Base-by-base conservation (phyloP, 257 asterid species). In the Paraleonurus japonicus region DNA sequence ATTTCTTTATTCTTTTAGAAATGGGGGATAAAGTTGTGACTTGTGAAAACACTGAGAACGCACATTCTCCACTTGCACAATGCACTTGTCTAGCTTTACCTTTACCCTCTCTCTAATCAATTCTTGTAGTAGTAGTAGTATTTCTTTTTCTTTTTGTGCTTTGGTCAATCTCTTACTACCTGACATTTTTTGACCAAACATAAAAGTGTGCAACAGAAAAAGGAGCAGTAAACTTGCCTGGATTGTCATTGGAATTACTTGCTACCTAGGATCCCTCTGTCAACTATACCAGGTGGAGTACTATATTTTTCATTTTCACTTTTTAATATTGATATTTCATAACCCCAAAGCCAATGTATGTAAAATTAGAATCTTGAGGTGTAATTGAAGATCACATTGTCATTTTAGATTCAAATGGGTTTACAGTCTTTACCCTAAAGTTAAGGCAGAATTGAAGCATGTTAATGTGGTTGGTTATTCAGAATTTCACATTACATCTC, bases 121-220 rank as follows among this genome's bases (percentile, higher is more conserved):
- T 77, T 77, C 20, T n/a, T n/a, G n/a, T n/a, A n/a, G n/a, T n/a
- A n/a, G n/a, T n/a, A n/a, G n/a, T n/a, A n/a, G n/a, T n/a, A n/a
- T n/a, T n/a, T n/a, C 37, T 45, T 27, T 26, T 45, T 33, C 4
- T 27, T 74, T 79, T 60, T 75, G 73, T 79, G 79, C 47, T 70
- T 71, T 74, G 85, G 91, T 85, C 87, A 83, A 82, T 83, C 76
- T 66, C 61, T 73, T 77, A 71, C 69, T 65, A 75, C 71, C 81
- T 82, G 81, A 82, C 84, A 81, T 78, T 67, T 79, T 79, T 83
- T 88, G 95, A 88, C 90, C 85, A 83, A 63, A 74, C 80, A 83
- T 75, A 74, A 74, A 79, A 67, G 73, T 69, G 74, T 69, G n/a
- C 75, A 81, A 70, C 62, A 71, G 61, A 33, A 41, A 74, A 80